These are phyloP conservation scores for Beverwykella pulmonaria DNA, from an alignment of 495 filamentous ascomycete species.

Conservation along the genomic window DNA sequence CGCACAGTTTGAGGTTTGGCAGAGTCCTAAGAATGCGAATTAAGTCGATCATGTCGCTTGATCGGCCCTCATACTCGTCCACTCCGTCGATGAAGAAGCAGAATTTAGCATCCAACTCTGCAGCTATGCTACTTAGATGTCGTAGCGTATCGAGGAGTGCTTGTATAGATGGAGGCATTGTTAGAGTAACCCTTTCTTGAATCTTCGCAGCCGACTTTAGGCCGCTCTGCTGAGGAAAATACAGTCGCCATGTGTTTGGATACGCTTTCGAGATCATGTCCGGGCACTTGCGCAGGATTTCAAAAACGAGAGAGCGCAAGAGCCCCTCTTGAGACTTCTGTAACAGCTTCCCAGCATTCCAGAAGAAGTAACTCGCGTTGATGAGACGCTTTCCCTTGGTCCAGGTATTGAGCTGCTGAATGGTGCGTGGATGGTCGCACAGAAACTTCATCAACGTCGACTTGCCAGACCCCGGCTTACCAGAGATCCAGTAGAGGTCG, in stretches of 20 bases:
- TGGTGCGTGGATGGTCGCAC: not conserved
- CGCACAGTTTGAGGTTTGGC: constrained; percentile 43
- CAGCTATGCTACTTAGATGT: no score
- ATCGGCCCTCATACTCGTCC: constrained; percentile 46
- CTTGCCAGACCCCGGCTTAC: constrained; percentile 12
- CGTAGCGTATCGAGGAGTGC: no score
- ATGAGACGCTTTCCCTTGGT: not conserved
- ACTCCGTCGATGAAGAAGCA: constrained; percentile 46
- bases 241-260: no score
- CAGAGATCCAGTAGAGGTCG: constrained; percentile 3
- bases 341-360: not conserved
- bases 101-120: not conserved
- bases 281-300: not conserved
- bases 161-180: no score
- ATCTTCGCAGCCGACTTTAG: no score
- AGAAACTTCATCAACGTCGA: constrained; percentile 3
- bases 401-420: not conserved
- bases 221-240: no score
- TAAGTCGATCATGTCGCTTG: constrained; percentile 38
- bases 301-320: not conserved
- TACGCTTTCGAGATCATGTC: no score
- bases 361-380: constrained; percentile 1
- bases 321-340: not conserved
- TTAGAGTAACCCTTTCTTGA: no score
- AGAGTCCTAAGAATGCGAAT: constrained; percentile 8